Conservation (phyloP, 2,329 filamentous ascomycete genomes). For the Camptophora hylomeconis region DNA sequence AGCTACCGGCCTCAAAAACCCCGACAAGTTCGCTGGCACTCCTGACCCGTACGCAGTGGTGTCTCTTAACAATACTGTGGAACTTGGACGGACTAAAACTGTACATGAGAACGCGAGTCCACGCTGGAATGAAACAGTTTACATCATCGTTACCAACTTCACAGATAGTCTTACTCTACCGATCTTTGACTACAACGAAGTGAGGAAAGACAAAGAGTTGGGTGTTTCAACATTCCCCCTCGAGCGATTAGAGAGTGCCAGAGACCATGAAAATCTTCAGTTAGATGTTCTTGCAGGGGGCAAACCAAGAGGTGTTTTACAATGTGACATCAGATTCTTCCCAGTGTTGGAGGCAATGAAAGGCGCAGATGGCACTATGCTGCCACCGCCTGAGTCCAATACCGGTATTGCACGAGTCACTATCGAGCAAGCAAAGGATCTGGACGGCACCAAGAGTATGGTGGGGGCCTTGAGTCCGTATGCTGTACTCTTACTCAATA, state of each 20-base stretch:
- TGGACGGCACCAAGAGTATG: slow-evolving; percentile 84
- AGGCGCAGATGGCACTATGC: slow-evolving; percentile 61
- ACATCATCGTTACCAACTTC: slow-evolving; percentile 84
- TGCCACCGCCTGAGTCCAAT: slow-evolving; percentile 75
- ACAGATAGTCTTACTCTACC: slow-evolving; percentile 76
- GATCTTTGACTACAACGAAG: slow-evolving; percentile 87
- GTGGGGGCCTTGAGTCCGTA: slow-evolving; percentile 88
- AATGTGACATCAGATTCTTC: slow-evolving; percentile 85
- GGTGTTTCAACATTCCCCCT: slow-evolving; percentile 75
- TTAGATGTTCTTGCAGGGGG: slow-evolving; percentile 77
- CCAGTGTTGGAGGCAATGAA: slow-evolving; percentile 67
- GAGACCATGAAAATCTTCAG: slow-evolving; percentile 69
- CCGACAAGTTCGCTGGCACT: slow-evolving; percentile 83
- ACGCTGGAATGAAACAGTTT: slow-evolving; percentile 92
- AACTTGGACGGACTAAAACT: slow-evolving; percentile 79
- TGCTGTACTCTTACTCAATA: slow-evolving; percentile 74
- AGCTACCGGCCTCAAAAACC: slow-evolving; percentile 84
- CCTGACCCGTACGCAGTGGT: slow-evolving; percentile 81
- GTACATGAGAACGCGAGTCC: slow-evolving; percentile 75
- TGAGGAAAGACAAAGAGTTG: slow-evolving; percentile 91
- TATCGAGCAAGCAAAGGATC: slow-evolving; percentile 89
- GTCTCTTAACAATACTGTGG: slow-evolving; percentile 68
- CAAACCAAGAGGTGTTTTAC: slow-evolving; percentile 66
- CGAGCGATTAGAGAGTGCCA: slow-evolving; percentile 64
- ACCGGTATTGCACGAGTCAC: slow-evolving; percentile 91